Evolutionary conservation across 129 eudicot species (phyloP), one percentile per base, ranked within the genome.

Genomic region (Flaveria ramosissima): DNA sequence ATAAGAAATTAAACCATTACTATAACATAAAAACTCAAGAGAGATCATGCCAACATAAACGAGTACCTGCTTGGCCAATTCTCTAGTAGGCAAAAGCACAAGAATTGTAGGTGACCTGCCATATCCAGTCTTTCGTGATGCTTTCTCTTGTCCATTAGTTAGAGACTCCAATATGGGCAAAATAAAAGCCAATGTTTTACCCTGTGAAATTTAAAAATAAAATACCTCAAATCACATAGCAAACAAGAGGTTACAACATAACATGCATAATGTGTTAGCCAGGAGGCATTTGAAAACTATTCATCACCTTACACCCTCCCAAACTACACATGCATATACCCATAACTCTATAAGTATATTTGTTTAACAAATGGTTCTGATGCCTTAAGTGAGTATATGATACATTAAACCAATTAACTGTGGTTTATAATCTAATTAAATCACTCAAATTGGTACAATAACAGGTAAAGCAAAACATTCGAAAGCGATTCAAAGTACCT

Each of bases 41-140:
- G 32, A 1, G 17, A 36, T 11, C 26, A 12, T 6, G 39, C 2
- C 15, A 42, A 4, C 66, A 6, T 55, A 4, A 20, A 42, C 39
- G 23, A 47, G 26, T 89, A 92, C 98, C 88, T 93, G 97, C 16
- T 86, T 84, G 45, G 98, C 97, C 86, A 93, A 77, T 70, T 93
- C 97, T 79, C 98, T 83, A 11, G 98, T 93, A 51, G 98, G 98
- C 69, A 93, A 77, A 56, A 93, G 96, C 67, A 93, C 97, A 57
- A 93, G 85, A 74, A 94, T 92, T 48, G 92, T 85, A 13, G 98
- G 98, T 45, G 93, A 50, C 77, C 89, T 86, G 51, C 98, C 97
- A 72, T 94, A 91, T 36, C 97, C 97, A 42, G 91, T 91, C 82
- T 74, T 91, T 60, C 93, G 68, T 64, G 82, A 52, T 63, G 78